Evolutionary conservation across 1,284 basidiomycete genomes (phyloP), one percentile per base, ranked within the genome.

Genomic region (Schizophyllum amplum): DNA sequence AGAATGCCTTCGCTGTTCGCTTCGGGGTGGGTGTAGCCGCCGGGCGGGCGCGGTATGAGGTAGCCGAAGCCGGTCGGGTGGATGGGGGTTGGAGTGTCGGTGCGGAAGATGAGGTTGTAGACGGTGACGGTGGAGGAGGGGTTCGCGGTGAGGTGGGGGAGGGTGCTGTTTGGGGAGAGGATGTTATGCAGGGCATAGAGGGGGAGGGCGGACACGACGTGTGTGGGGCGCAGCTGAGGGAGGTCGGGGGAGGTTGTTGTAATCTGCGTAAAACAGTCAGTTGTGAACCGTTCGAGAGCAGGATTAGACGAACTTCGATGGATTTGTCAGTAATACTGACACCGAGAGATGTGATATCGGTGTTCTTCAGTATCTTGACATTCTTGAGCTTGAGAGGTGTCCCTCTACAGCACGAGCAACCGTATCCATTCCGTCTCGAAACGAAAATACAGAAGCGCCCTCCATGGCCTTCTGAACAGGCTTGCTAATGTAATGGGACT

Each of bases 61-160:
- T 96, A 98, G 1, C 96, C 96, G 69, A 98, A 98, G 0, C 95
- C 96, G 13, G 80, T 75, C 0, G 91, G 91, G 65, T 92, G 87
- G 26, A 90, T 76, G 5, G 70, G 70, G 42, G 66, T 67, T 23
- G 69, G 66, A 5, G 79, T 77, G 22, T 78, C 73, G 4, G 72
- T 67, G 26, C 82, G 76, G 77, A 94, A 84, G 67, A 92, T 74
- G 65, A 94, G 71, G 72, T 91, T 89, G 63, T 90, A 68, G 53
- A 92, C 82, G 47, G 81, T 77, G 60, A 94, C 84, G 51, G 85
- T 79, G 52, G 89, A 80, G 61, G 78, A 70, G 6, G 84, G 79
- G 66, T 88, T 84, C 27, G 78, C 65, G 27, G 72, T 75, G 26
- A 89, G 70, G 65, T 80, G 64, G 62, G 71, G 79, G 26, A 74